These are phyloP conservation scores for Dactylellina parvicollis DNA, from an alignment of 2,329 filamentous ascomycete genomes.

Conservation along the genomic window DNA sequence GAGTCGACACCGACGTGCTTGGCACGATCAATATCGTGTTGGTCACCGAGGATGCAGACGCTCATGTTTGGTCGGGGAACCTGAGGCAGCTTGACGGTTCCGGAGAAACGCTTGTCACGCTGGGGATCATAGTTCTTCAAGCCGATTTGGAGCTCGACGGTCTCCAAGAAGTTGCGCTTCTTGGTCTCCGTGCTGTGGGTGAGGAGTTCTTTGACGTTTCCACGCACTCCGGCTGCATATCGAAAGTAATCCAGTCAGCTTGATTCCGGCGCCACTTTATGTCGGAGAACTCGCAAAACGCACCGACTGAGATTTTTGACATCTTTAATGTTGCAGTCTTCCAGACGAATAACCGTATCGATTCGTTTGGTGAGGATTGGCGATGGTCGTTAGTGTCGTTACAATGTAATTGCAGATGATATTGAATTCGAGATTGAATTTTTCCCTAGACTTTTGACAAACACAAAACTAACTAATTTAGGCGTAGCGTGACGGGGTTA, in stretches of 20 bases:
- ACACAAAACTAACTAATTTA: not conserved
- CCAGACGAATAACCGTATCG: slow-evolving; percentile 58
- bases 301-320: slow-evolving; percentile 70
- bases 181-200: slow-evolving; percentile 95
- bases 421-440: slow-evolving; percentile 21
- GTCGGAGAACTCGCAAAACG: slow-evolving; percentile 56
- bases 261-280: not conserved
- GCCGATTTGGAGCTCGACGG: slow-evolving; percentile 89
- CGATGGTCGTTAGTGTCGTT: slow-evolving; percentile 46
- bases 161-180: slow-evolving; percentile 98
- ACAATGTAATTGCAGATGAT: slow-evolving; percentile 1
- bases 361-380: slow-evolving; percentile 61
- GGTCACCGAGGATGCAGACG: slow-evolving; percentile 88
- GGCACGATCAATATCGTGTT: slow-evolving; percentile 99
- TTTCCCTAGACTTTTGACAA: slow-evolving; percentile 1
- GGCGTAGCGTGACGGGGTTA: slow-evolving; percentile 6
- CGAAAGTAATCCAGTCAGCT: slow-evolving; percentile 39
- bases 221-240: slow-evolving; percentile 83
- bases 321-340: slow-evolving; percentile 63
- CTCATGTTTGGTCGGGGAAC: slow-evolving; percentile 90
- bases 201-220: slow-evolving; percentile 91
- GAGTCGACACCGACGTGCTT: slow-evolving; percentile 99
- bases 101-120: slow-evolving; percentile 99
- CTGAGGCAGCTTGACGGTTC: slow-evolving; percentile 93
- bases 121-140: slow-evolving; percentile 99